Percentiles rank a stretch among this genome's conserved stretches.
These are phyloP conservation scores for Millerozyma acaciae DNA, from an alignment of 805 yeast species.

Conservation along the genomic window DNA sequence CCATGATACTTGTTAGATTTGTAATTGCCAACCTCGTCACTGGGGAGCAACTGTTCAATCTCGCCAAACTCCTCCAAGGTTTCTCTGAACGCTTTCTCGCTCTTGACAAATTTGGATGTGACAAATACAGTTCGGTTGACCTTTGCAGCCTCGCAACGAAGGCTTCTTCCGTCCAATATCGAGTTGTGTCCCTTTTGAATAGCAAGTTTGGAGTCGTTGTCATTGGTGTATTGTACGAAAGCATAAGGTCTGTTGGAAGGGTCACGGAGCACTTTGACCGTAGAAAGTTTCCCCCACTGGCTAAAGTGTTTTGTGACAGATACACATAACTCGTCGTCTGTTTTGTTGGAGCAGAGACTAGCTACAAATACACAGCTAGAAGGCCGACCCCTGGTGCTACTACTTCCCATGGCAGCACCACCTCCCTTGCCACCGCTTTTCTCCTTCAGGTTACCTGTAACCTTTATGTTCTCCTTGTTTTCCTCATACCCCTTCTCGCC, in stretches of 20 bases:
- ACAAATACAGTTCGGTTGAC: conserved; percentile 83
- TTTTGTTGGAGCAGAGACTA: conserved; percentile 57
- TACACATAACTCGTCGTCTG: conserved; percentile 68
- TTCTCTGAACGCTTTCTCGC: conserved; percentile 32
- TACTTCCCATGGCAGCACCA: conserved; percentile 4
- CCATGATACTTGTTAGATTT: conserved; percentile 5
- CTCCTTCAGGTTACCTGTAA: neutral
- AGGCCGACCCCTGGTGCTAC: conserved; percentile 53
- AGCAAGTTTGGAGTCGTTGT: conserved; percentile 66
- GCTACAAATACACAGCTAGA: conserved; percentile 89
- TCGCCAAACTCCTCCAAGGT: conserved; percentile 61
- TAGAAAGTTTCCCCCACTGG: conserved; percentile 64
- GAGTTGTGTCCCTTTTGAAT: conserved; percentile 66
- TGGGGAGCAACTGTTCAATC: conserved; percentile 57
- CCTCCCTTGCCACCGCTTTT: neutral
- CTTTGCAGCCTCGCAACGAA: conserved; percentile 87
- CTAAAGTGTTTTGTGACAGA: conserved; percentile 68
- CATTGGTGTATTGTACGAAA: conserved; percentile 79
- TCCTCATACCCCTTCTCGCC: neutral
- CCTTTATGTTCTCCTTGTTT: conserved; percentile 3
- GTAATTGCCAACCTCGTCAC: conserved; percentile 33
- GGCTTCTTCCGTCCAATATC: conserved; percentile 63
- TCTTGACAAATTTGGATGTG: conserved; percentile 24
- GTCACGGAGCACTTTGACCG: conserved; percentile 82
- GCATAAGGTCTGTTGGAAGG: conserved; percentile 83